Base-by-base conservation (phyloP, 1,284 basidiomycete species). In the Athelia psychrophila region DNA sequence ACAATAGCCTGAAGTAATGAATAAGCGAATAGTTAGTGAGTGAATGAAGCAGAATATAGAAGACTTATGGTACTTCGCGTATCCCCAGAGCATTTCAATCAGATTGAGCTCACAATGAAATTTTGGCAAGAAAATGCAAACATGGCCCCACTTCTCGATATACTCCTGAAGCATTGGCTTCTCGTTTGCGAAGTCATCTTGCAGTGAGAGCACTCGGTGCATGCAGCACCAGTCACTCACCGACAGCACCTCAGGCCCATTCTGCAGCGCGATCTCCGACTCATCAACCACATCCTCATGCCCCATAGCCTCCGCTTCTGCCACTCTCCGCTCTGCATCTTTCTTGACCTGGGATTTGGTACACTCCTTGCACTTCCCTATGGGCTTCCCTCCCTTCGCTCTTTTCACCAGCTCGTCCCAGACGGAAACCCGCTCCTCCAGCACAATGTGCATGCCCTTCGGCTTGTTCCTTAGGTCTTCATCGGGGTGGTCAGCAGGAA, bases 141-240 rank as follows among this genome's bases (percentile, higher is more conserved):
- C 6, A 25, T 44, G 19, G 56, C 46, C 25, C 38, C 61, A 60
- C 15, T 57, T 54, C 44, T 60, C 57, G 52, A 63, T 59, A 52
- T 63, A 64, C 13, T 58, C 45, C 40, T 59, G 54, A 12, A 62
- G 33, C 47, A 54, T 38, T 20, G 62, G 53, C 27, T 54, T 54
- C 45, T 65, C 54, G 20, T 57, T 49, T 4, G 40, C n/a, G 40
- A 63, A 63, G 45, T 63, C 60, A 18, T 54, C 44, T 36, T 64
- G 58, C 13, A 54, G 44, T 10, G 50, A 47, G 42, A 61, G 56
- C 27, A 59, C 36, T 6, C 52, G 51, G 12, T 48, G 48, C 49
- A 61, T 55, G 44, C 62, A 64, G 50, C 62, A 64, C 44, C 44
- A 53, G 16, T 53, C 36, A 22, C 27, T 18, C 22, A 47, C 48